Percentiles rank a stretch among this genome's conserved stretches.
Conservation (phyloP, 2,329 filamentous ascomycete species). For the Chaetothyriales sp. region DNA sequence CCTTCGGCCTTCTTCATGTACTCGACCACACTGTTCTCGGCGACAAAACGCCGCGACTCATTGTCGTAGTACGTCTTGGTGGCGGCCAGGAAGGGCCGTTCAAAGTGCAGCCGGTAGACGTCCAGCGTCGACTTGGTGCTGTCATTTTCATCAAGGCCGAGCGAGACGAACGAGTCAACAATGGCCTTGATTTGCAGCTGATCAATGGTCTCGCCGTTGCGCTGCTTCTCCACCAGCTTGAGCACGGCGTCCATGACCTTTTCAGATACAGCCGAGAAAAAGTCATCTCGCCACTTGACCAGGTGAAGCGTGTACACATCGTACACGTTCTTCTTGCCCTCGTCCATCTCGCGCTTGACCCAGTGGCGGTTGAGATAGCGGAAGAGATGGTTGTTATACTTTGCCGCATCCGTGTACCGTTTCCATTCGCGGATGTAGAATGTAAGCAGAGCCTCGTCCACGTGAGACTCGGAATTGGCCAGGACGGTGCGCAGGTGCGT, state of each 20-base stretch:
- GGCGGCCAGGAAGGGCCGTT: slow-evolving; percentile 76
- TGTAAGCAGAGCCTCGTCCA: slow-evolving; percentile 74
- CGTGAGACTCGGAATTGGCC: slow-evolving; percentile 60
- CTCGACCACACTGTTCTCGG: slow-evolving; percentile 93
- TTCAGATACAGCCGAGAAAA: slow-evolving; percentile 69
- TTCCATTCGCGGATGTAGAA: slow-evolving; percentile 98
- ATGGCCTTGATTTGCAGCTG: slow-evolving; percentile 94
- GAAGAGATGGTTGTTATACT: slow-evolving; percentile 96
- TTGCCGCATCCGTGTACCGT: slow-evolving; percentile 85
- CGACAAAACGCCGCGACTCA: slow-evolving; percentile 87
- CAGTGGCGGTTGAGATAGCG: slow-evolving; percentile 93
- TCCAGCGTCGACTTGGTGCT: slow-evolving; percentile 88
- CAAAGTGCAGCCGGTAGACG: slow-evolving; percentile 85
- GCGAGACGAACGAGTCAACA: slow-evolving; percentile 88
- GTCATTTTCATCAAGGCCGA: slow-evolving; percentile 87
- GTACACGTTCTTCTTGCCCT: slow-evolving; percentile 95
- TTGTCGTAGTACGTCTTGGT: slow-evolving; percentile 77
- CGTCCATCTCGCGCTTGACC: slow-evolving; percentile 98
- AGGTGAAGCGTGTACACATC: slow-evolving; percentile 96
- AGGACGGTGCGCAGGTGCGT: slow-evolving; percentile 60
- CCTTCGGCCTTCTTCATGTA: slow-evolving; percentile 99
- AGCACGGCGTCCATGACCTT: slow-evolving; percentile 94
- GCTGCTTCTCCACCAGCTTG: slow-evolving; percentile 90
- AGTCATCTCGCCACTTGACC: slow-evolving; percentile 85
- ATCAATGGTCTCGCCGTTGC: slow-evolving; percentile 95